phyloP scores from a whole-genome alignment of 2,329 filamentous ascomycete species.

The Ascochyta koolunga region DNA sequence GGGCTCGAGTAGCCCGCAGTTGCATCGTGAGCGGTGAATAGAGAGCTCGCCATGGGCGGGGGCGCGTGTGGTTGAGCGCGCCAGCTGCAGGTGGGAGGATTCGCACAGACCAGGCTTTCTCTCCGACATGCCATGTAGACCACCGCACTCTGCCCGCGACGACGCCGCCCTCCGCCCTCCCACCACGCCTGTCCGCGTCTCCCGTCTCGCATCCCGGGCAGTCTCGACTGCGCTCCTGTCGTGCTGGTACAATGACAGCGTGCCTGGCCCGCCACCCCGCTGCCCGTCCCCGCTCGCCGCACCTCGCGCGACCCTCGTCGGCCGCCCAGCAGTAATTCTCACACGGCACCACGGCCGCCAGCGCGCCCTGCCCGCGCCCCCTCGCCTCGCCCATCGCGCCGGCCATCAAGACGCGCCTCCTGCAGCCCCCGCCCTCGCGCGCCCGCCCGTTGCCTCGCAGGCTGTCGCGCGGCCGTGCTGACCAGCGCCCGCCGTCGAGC shows the following conservation, averaged over 20 bases:
- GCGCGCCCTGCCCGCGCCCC: conserved; percentile 64
- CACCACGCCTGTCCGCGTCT: conserved; percentile 11
- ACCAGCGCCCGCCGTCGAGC: conserved; percentile 49
- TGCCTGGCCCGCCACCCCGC: conserved; percentile 28
- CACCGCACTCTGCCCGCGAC: not conserved
- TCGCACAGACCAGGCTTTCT: not conserved
- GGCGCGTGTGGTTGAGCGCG: no score
- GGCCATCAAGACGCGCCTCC: conserved; percentile 48
- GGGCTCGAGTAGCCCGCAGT: no score
- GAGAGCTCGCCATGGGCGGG: no score
- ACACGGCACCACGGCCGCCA: conserved; percentile 14
- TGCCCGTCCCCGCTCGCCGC: conserved; percentile 23
- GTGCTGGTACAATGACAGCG: conserved; percentile 45
- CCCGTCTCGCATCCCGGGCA: conserved; percentile 27
- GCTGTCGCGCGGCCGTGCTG: conserved; percentile 45
- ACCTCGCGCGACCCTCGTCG: conserved; percentile 33
- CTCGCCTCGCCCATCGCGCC: conserved; percentile 36
- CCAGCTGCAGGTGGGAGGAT: no score
- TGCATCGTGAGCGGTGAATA: no score
- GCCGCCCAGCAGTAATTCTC: conserved; percentile 38
- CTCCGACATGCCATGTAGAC: not conserved
- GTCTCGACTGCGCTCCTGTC: conserved; percentile 43
- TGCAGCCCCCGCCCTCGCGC: conserved; percentile 14
- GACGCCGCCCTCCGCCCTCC: conserved; percentile 10
- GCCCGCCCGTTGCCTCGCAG: conserved; percentile 44